Base-by-base conservation (phyloP, 345 rosid species). In the Cochlearia excelsa region DNA sequence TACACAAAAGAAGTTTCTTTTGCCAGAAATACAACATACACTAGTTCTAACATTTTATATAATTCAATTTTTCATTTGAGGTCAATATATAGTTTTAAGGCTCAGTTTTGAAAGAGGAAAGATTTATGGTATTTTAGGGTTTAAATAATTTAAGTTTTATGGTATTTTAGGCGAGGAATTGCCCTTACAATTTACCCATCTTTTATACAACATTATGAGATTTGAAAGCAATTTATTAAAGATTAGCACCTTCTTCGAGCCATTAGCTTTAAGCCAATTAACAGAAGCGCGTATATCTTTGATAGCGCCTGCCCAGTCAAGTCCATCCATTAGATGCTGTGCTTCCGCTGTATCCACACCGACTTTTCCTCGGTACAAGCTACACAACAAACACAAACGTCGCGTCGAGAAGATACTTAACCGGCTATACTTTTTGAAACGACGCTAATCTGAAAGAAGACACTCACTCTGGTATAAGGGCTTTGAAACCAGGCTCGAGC, bases 231-330 rank as follows among this genome's bases (percentile, higher is more conserved):
- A 1, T 28, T 1, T 4, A 6, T 42, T 8, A 3, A 53, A 61
- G 1, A 43, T 10, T 7, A 54, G 31, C 23, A 92, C 97, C 94
- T 86, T 92, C 47, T 73, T 86, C 1, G 95, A 89, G 51, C 99
- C 97, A 75, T 89, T 89, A 11, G 81, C 81, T 80, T 83, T 86
- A n/a, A 92, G 89, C 99, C 94, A 88, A 46, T 80, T 74, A 54
- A 83, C 91, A 0, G 95, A 84, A 74, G 99, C 95, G 4, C 45
- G 33, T 7, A 92, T 89, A 74, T 92, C 98, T 78, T 86, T 86
- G 27, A 88, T 80, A 7, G 98, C 98, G 30, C 97, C 95, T 54
- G 79, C 82, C 95, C 98, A 92, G 65, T 92, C 97, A 68, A 92
- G 98, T 30, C 84, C 85, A 26, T 82, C 86, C 96, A 88, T 83